phyloP scores from a whole-genome alignment of 306 rosid genomes.

The Prunus dulcis region DNA sequence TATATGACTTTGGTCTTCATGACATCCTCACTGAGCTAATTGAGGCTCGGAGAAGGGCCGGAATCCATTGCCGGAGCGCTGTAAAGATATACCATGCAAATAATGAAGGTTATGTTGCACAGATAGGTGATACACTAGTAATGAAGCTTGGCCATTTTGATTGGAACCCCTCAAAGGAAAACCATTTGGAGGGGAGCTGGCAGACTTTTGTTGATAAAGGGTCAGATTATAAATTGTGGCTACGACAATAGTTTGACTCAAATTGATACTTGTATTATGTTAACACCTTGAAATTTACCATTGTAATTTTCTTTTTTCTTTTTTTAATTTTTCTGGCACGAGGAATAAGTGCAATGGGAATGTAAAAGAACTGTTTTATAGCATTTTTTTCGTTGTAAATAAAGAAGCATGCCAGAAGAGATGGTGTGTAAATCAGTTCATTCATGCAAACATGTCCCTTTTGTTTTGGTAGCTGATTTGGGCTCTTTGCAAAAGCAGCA shows the following conservation, averaged over 20 bases:
- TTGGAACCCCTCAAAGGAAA: conserved; percentile 79
- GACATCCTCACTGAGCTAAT: conserved; percentile 57
- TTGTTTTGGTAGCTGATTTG: not conserved
- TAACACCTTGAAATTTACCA: not conserved
- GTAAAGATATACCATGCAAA: conserved; percentile 68
- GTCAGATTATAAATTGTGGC: conserved; percentile 64
- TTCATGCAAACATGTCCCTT: not conserved
- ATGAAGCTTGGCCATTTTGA: conserved; percentile 72
- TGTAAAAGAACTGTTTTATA: not conserved
- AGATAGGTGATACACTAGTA: conserved; percentile 59
- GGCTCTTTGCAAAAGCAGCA: not conserved
- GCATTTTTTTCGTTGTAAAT: not conserved
- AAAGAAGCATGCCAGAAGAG: not conserved
- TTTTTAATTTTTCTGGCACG: not conserved
- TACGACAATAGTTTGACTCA: conserved; percentile 44
- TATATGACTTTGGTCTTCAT: conserved; percentile 65
- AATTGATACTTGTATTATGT: not conserved
- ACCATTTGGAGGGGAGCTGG: conserved; percentile 72
- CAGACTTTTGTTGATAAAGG: conserved; percentile 72
- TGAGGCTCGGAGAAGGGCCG: conserved; percentile 61
- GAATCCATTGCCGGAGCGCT: conserved; percentile 69
- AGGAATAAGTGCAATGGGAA: conserved; percentile 5
- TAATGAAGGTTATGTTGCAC: conserved; percentile 75
- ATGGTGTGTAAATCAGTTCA: not conserved
- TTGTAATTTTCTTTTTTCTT: not conserved